phyloP scores from a whole-genome alignment of 495 filamentous ascomycete species.

The Neurospora tetraspora region DNA sequence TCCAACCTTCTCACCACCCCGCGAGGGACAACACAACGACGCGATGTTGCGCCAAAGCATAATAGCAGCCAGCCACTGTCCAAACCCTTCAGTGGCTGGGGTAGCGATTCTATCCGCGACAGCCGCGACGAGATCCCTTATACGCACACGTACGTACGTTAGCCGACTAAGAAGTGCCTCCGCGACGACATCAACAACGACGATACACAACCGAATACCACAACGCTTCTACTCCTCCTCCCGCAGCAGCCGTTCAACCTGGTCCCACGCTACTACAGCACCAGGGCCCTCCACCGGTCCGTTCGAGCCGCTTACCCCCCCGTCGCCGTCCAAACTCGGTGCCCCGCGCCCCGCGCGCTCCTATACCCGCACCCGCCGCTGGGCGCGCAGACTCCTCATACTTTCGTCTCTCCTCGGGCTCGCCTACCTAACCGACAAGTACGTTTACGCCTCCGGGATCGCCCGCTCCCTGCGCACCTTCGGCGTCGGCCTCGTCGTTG shows the following conservation, averaged over 20 bases:
- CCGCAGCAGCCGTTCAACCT: constrained; percentile 5
- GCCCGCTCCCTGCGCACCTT: constrained; percentile 78
- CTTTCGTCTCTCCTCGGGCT: constrained; percentile 47
- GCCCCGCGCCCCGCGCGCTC: constrained; percentile 56
- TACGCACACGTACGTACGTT: not conserved
- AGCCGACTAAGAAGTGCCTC: not conserved
- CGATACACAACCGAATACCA: not conserved
- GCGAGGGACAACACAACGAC: not conserved
- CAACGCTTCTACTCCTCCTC: not conserved
- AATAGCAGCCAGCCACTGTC: not conserved
- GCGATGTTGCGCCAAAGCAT: not conserved
- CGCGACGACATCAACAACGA: not conserved
- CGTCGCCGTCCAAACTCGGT: constrained; percentile 69
- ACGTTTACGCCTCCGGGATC: constrained; percentile 66
- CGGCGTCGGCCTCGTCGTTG: constrained; percentile 65
- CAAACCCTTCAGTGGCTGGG: not conserved
- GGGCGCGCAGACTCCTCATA: constrained; percentile 61
- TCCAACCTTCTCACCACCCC: not conserved
- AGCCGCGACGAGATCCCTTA: not conserved
- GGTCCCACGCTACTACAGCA: not conserved
- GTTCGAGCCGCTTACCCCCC: constrained; percentile 69
- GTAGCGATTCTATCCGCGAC: not conserved
- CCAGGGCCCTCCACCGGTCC: constrained; percentile 7
- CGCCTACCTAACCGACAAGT: constrained; percentile 56
- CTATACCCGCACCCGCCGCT: constrained; percentile 60